Conservation (phyloP, 2,329 filamentous ascomycete genomes). For the Myriosclerotinia curreyana region DNA sequence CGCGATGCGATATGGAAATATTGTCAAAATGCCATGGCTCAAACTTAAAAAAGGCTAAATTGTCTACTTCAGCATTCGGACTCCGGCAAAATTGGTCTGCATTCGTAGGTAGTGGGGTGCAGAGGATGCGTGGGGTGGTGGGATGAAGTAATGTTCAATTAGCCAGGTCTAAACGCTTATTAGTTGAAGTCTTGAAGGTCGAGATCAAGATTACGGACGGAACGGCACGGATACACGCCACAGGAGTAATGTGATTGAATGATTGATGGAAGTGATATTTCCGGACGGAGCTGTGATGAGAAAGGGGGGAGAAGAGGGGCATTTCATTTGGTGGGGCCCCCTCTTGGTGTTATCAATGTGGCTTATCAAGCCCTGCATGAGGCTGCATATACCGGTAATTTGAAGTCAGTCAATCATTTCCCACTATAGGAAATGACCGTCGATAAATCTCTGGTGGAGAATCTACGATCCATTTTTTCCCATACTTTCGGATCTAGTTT, state of each 20-base stretch:
- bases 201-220: neutral
- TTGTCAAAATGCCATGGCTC: conserved; percentile 1
- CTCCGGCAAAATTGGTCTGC: neutral
- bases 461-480: neutral
- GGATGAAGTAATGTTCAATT: neutral
- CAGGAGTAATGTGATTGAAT: neutral
- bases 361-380: neutral
- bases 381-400: too few species aligned
- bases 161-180: neutral
- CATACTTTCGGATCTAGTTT: neutral
- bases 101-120: neutral
- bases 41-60: neutral
- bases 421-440: neutral
- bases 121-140: neutral
- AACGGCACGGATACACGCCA: neutral
- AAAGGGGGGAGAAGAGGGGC: neutral
- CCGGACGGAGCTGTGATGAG: neutral
- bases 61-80: neutral
- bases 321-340: neutral
- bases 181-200: neutral
- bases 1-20: neutral
- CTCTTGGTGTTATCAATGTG: conserved; percentile 1
- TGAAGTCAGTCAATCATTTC: too few species aligned
- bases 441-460: neutral
- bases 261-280: neutral